These are phyloP conservation scores for Cryomyces minteri DNA, from an alignment of 495 filamentous ascomycete genomes.

Conservation along the genomic window DNA sequence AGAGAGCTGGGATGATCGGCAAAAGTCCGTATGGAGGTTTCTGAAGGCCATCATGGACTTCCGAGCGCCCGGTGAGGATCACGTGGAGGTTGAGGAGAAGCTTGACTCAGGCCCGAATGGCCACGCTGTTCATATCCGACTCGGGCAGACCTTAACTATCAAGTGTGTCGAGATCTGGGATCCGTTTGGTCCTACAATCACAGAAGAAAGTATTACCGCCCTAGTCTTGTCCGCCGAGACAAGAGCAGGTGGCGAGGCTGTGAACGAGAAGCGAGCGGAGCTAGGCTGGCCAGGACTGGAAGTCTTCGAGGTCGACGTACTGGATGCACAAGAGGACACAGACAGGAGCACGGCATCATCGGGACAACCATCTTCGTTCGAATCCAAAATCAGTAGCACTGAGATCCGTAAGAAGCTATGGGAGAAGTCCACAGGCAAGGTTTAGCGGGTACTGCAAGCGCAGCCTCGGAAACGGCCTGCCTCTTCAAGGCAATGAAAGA, in stretches of 20 bases:
- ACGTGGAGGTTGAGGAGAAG: constrained; percentile 12
- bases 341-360: constrained; percentile 22
- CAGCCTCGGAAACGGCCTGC: too few relatives aligned
- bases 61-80: constrained; percentile 14
- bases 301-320: constrained; percentile 82
- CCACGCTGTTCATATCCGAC: constrained; percentile 27
- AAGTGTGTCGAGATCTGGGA: constrained; percentile 75
- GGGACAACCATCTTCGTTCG: constrained; percentile 35
- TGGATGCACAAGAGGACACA: constrained; percentile 43
- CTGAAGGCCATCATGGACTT: constrained; percentile 51
- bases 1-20: constrained; percentile 59
- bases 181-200: constrained; percentile 81
- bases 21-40: constrained; percentile 48
- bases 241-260: constrained; percentile 57
- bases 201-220: constrained; percentile 56
- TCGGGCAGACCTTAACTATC: constrained; percentile 31
- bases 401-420: constrained; percentile 11
- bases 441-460: neutral
- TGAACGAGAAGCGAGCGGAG: constrained; percentile 62
- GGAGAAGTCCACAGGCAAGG: neutral
- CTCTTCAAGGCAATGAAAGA: too few relatives aligned
- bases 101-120: constrained; percentile 29
- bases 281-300: constrained; percentile 61
- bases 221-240: constrained; percentile 87
- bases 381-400: constrained; percentile 70